A percentile compares a stretch with the other conserved stretches of the same genome.
Evolutionary conservation across 2,329 filamentous ascomycete species (phyloP).

Genomic region (Talaromyces sp.): DNA sequence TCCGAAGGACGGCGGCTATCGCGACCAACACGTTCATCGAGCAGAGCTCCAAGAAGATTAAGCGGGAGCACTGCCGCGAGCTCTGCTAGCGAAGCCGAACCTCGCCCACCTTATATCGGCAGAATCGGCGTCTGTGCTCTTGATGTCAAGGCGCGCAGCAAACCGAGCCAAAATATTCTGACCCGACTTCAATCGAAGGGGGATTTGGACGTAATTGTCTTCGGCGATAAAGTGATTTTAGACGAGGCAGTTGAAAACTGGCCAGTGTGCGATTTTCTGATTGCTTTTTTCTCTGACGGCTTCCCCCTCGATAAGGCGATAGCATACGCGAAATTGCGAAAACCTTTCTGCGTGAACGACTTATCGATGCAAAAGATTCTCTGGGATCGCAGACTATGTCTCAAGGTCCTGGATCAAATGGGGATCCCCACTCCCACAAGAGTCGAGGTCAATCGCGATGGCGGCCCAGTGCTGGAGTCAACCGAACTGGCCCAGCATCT

Average conservation of each 20-base stretch:
- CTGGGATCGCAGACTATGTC: conserved; percentile 89
- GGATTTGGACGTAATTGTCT: conserved; percentile 95
- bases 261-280: conserved; percentile 93
- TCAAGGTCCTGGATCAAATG: conserved; percentile 83
- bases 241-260: conserved; percentile 96
- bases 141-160: conserved; percentile 93
- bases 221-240: conserved; percentile 97
- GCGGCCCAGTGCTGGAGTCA: conserved; percentile 74
- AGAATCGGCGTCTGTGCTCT: conserved; percentile 90
- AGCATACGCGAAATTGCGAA: conserved; percentile 85
- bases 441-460: conserved; percentile 88
- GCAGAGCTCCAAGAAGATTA: conserved; percentile 68
- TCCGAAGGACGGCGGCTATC: conserved; percentile 27
- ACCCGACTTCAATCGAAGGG: conserved; percentile 84
- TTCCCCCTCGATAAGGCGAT: conserved; percentile 97
- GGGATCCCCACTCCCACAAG: conserved; percentile 84
- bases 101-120: conserved; percentile 46
- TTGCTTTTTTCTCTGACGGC: conserved; percentile 97
- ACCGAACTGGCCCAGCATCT: conserved; percentile 76
- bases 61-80: conserved; percentile 79
- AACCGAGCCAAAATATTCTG: conserved; percentile 92
- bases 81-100: conserved; percentile 66
- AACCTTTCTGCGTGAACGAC: conserved; percentile 97
- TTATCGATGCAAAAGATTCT: conserved; percentile 94
- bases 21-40: conserved; percentile 54